Percentiles rank a stretch among this genome's conserved stretches.
Evolutionary conservation across 495 filamentous ascomycete genomes (phyloP).

Genomic region (Penicillium chermesinum): DNA sequence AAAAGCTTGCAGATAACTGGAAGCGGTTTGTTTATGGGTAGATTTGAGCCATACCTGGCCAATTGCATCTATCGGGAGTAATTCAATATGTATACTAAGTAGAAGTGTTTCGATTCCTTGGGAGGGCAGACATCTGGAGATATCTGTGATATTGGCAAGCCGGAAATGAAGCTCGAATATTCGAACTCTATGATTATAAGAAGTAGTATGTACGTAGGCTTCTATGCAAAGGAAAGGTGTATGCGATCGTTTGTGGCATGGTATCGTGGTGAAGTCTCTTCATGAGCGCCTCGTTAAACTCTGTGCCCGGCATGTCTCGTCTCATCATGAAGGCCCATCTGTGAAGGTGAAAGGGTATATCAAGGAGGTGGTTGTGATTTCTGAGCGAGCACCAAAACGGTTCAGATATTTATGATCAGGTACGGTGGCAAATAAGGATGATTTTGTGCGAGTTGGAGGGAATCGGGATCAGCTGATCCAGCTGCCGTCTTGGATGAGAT

Average conservation of each 20-base stretch:
- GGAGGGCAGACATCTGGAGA: too few species aligned
- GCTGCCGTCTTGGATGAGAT: slow-evolving; percentile 37
- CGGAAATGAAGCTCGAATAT: too few species aligned
- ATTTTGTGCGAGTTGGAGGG: not conserved
- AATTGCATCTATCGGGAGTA: not conserved
- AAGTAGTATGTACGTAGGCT: too few species aligned
- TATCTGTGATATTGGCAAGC: too few species aligned
- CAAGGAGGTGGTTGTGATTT: too few species aligned
- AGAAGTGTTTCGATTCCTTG: too few species aligned
- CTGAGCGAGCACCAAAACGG: too few species aligned
- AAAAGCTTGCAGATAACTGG: slow-evolving; percentile 72
- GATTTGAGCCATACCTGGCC: too few species aligned
- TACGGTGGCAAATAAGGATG: too few species aligned
- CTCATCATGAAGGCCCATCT: slow-evolving; percentile 17
- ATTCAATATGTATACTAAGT: too few species aligned
- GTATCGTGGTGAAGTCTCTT: slow-evolving; percentile 19
- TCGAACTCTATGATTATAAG: too few species aligned
- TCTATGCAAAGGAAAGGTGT: slow-evolving; percentile 14
- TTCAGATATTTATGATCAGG: too few species aligned
- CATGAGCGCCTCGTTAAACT: slow-evolving; percentile 3
- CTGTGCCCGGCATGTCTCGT: slow-evolving; percentile 23
- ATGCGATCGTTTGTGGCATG: slow-evolving; percentile 21
- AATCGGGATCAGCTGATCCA: not conserved
- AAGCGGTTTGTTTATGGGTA: slow-evolving; percentile 74
- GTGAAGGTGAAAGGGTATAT: slow-evolving; percentile 1